phyloP scores from a whole-genome alignment of 768 basidiomycete genomes.

The Asterophora lycoperdoides region DNA sequence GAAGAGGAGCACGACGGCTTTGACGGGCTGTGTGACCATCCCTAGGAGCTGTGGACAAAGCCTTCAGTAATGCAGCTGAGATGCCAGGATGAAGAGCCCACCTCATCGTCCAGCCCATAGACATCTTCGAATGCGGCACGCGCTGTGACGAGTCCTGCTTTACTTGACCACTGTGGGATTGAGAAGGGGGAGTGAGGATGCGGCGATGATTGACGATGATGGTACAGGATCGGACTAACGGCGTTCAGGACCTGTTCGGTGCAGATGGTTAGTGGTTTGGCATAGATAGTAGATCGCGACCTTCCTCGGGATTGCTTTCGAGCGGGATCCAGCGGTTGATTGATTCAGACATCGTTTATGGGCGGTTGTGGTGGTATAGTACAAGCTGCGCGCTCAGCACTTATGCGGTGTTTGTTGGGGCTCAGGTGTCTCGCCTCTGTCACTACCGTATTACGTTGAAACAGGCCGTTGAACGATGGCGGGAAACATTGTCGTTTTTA shows the following conservation, averaged over 20 bases:
- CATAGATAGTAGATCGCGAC: background rate
- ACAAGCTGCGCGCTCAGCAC: no score
- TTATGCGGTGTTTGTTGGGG: no score
- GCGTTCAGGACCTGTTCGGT: slow-evolving; percentile 41
- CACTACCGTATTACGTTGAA: no score
- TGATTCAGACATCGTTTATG: slow-evolving; percentile 3
- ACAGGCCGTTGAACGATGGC: no score
- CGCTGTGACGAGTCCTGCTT: slow-evolving; percentile 54
- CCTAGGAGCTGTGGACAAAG: slow-evolving; percentile 49
- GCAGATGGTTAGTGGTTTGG: background rate
- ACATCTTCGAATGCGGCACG: slow-evolving; percentile 61
- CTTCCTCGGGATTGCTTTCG: slow-evolving; percentile 62
- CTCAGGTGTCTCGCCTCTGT: no score
- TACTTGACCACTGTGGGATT: slow-evolving; percentile 56
- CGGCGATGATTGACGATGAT: background rate
- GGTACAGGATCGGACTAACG: slow-evolving; percentile 24
- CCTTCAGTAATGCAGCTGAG: background rate
- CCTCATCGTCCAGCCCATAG: slow-evolving; percentile 69
- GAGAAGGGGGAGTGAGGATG: background rate
- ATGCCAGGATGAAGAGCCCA: slow-evolving; percentile 18
- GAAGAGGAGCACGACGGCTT: slow-evolving; percentile 84
- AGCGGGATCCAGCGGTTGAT: slow-evolving; percentile 66
- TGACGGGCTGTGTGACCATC: slow-evolving; percentile 69
- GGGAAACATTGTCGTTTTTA: no score
- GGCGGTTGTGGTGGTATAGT: no score